A percentile compares a stretch with the other conserved stretches of the same genome.
Evolutionary conservation across 2,329 filamentous ascomycete species (phyloP).

Genomic region (Colletotrichum chrysophilum): DNA sequence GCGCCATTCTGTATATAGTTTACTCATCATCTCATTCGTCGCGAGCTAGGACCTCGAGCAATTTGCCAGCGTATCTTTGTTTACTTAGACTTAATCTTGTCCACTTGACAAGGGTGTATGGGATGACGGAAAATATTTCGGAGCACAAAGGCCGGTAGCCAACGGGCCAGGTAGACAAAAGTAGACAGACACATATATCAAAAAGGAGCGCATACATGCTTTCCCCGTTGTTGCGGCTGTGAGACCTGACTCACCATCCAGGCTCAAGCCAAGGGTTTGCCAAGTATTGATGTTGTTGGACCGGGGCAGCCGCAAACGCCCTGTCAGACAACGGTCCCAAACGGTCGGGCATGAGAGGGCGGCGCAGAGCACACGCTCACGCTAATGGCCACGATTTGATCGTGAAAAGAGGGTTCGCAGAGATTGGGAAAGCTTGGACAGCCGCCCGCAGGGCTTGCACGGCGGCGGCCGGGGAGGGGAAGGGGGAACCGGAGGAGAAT

Average conservation of each 20-base stretch:
- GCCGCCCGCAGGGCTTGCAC: neutral
- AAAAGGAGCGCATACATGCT: neutral
- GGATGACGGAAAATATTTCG: neutral
- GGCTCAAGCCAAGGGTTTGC: neutral
- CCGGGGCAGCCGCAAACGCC: slow-evolving; percentile 1
- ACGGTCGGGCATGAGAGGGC: neutral
- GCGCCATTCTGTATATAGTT: neutral
- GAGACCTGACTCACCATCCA: slow-evolving; percentile 4
- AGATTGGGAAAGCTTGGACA: neutral
- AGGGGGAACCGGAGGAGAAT: neutral
- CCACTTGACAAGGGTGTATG: neutral
- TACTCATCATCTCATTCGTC: neutral
- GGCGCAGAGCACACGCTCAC: neutral
- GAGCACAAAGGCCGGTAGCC: neutral
- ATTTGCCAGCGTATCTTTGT: neutral
- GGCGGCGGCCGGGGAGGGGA: neutral
- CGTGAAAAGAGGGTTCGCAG: neutral
- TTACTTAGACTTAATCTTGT: neutral
- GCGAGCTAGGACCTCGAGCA: neutral
- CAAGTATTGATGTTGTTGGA: neutral
- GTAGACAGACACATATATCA: neutral
- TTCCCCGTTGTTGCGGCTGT: neutral
- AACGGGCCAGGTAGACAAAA: neutral
- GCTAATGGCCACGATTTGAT: neutral
- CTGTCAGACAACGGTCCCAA: slow-evolving; percentile 3